A percentile compares a stretch with the other conserved stretches of the same genome.
These are phyloP conservation scores for Evansstolkia leycettana DNA, from an alignment of 495 filamentous ascomycete genomes.

Conservation along the genomic window DNA sequence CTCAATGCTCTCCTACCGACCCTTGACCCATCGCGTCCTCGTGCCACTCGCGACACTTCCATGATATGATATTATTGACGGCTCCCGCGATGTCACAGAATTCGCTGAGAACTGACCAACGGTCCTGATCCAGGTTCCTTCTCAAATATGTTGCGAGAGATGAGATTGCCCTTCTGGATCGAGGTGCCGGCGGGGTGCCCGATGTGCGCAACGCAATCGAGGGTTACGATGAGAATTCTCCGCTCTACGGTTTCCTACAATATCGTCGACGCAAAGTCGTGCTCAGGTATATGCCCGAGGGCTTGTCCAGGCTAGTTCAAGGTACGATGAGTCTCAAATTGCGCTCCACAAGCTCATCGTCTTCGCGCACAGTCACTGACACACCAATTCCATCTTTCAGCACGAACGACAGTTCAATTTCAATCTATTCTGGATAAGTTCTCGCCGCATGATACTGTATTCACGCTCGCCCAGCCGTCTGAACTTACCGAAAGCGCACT, in stretches of 20 bases:
- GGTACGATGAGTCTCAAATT: conserved; percentile 39
- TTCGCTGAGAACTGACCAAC: too few relatives aligned
- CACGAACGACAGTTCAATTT: conserved; percentile 90
- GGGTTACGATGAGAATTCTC: conserved; percentile 68
- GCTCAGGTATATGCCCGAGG: conserved; percentile 84
- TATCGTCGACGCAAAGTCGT: conserved; percentile 86
- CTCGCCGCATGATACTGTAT: conserved; percentile 73
- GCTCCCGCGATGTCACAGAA: too few relatives aligned
- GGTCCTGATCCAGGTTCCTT: conserved; percentile 62
- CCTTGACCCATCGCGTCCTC: too few relatives aligned
- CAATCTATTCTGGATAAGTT: conserved; percentile 76
- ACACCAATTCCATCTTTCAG: conserved; percentile 29
- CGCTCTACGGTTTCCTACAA: conserved; percentile 82
- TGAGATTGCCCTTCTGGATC: conserved; percentile 66
- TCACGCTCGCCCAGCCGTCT: conserved; percentile 56
- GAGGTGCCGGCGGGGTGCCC: conserved; percentile 71
- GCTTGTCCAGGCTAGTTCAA: conserved; percentile 78
- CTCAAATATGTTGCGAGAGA: conserved; percentile 86
- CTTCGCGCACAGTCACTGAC: neutral
- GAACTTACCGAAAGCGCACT: conserved; percentile 81
- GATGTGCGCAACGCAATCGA: conserved; percentile 71
- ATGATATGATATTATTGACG: too few relatives aligned
- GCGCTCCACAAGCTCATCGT: too few relatives aligned
- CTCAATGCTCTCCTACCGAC: too few relatives aligned
- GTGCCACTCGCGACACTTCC: too few relatives aligned